Evolutionary conservation across 805 yeast genomes (phyloP), one percentile per base, ranked within the genome.

Genomic region (Starmerella bacillaris): DNA sequence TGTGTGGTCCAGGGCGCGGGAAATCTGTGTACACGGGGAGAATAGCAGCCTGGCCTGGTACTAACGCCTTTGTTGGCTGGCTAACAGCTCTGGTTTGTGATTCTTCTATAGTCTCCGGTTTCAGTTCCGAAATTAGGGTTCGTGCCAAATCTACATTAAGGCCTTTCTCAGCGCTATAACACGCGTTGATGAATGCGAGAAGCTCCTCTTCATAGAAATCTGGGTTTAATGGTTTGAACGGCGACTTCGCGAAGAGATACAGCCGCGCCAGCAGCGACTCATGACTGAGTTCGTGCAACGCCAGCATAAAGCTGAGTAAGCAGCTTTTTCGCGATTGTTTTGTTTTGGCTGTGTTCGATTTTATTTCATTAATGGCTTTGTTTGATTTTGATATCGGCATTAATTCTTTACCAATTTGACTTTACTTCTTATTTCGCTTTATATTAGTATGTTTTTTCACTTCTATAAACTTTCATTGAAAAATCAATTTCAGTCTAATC

Each of bases 1-100:
- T 16, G 14, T 46, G 40, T 21, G 64, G 6, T 55, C 55, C 14
- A 7, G 29, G 7, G 5, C 6, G 29, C 14, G 29, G 29, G 12
- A 7, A 26, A 7, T 26, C 5, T 18, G 12, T 11, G 29, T 26
- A 26, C 5, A 5, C 6, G 9, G 29, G 29, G 18, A 11, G n/a
- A 11, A 26, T 26, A 12, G 24, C 24, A 9, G 9, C 24, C 24
- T 22, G 11, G 11, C 12, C 24, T 9, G 24, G 24, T 12, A 12
- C 9, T 9, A 9, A 9, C 11, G 24, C 24, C 9, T 9, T 22
- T 12, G 24, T 12, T 9, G 24, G 24, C 24, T 22, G 24, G 11
- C 12, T 12, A 9, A 12, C 24, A 9, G 24, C 24, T 9, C 11
- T 12, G 5, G 6, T 9, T 20, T 9, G 17, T 14, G 17, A 36